Conservation (phyloP, 2,329 filamentous ascomycete genomes). For the Sporothrix humicola region DNA sequence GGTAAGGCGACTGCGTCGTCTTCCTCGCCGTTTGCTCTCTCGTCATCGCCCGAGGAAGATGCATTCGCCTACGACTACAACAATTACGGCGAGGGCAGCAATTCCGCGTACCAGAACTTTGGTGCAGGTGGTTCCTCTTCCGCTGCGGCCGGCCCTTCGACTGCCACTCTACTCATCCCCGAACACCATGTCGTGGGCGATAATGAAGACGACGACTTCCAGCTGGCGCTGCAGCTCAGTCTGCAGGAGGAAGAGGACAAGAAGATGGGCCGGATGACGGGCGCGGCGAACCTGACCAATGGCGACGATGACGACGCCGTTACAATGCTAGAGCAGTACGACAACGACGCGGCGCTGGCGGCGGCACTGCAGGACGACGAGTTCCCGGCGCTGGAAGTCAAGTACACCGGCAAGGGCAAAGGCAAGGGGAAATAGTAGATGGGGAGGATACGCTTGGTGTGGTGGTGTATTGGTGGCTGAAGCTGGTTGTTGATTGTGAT, state of each 20-base stretch:
- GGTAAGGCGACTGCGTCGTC: background rate
- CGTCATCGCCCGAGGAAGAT: slow-evolving; percentile 34
- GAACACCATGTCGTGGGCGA: slow-evolving; percentile 38
- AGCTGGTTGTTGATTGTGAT: background rate
- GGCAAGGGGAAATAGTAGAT: slow-evolving; percentile 29
- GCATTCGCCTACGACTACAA: background rate
- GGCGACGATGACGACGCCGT: background rate
- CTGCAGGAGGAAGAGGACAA: slow-evolving; percentile 58
- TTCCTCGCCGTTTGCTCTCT: slow-evolving; percentile 40
- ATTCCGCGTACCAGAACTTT: background rate
- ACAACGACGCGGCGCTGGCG: slow-evolving; percentile 37
- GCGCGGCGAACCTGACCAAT: background rate
- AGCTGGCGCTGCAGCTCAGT: slow-evolving; percentile 65
- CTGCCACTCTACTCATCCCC: background rate
- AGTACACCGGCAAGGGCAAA: slow-evolving; percentile 50
- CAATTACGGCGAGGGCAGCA: background rate
- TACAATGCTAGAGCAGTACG: slow-evolving; percentile 30
- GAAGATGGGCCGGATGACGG: background rate
- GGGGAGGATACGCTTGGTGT: too few relatives aligned
- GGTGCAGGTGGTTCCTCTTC: background rate
- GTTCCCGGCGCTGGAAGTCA: slow-evolving; percentile 43
- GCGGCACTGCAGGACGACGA: slow-evolving; percentile 41
- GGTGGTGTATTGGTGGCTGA: too few relatives aligned
- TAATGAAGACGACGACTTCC: slow-evolving; percentile 60
- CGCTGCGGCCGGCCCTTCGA: slow-evolving; percentile 14